Base-by-base conservation (phyloP, 495 filamentous ascomycete genomes). In the Tuber aestivum region DNA sequence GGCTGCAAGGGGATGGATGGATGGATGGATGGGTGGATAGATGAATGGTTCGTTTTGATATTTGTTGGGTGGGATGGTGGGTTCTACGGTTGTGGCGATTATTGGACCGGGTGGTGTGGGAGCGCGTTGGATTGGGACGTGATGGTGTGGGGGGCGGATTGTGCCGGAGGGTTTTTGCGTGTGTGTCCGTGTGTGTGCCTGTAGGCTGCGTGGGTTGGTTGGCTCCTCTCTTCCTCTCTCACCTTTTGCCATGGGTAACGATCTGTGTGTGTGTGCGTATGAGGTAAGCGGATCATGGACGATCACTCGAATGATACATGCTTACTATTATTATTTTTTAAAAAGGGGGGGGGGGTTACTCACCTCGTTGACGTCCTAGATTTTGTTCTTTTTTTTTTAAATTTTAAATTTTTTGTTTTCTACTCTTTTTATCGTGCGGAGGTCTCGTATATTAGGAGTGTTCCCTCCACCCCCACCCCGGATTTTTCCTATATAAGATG, bases 311-410 rank as follows among this genome's bases (percentile, higher is more conserved):
- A 4, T 7, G 1, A 1, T 65, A 41, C 14, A 41, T 41, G 14
- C 10, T 44, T 42, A 10, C 14, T 10, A 10, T 44, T 44, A 16
- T 44, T 44, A 44, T 18, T 44, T 18, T 18, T 42, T 42, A 42
- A n/a, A n/a, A n/a, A n/a, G n/a, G n/a, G n/a, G n/a, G n/a, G n/a
- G n/a, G n/a, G n/a, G n/a, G n/a, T n/a, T n/a, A n/a, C n/a, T n/a
- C n/a, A n/a, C n/a, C n/a, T n/a, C n/a, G n/a, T n/a, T n/a, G n/a
- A n/a, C n/a, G n/a, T n/a, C n/a, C n/a, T n/a, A n/a, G n/a, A n/a
- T n/a, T n/a, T n/a, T n/a, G n/a, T n/a, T 80, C 73, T 79, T 50
- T 69, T 74, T 65, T 70, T 72, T 70, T 68, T n/a, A 23, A 12
- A 41, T 50, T n/a, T 20, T 23, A 7, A 50, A 9, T 1, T 18